Base-by-base conservation (phyloP, 108 stramenopile species). In the Cyclotella distinguenda region DNA sequence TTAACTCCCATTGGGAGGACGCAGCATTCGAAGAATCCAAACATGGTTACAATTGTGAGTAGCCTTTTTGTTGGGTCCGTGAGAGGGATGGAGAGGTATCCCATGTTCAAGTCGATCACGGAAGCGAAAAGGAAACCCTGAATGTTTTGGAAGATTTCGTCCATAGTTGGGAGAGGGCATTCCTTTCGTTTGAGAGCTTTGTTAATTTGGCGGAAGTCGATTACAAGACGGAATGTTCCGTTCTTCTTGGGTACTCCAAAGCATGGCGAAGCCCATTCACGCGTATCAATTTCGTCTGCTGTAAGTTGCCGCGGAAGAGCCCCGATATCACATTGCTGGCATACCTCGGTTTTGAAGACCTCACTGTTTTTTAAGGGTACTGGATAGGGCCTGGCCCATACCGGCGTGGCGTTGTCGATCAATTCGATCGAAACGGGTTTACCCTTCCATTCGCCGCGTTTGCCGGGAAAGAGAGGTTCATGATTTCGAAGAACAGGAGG, bases 241-340 rank as follows among this genome's bases (percentile, higher is more conserved):
- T 63, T 63, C 44, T 63, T 63, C 22, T 63, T 63, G 0, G 61
- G 61, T 19, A 48, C 19, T 11, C 61, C 61, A 33, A 63, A 63
- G 0, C 38, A 35, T 34, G 61, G 61, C 21, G 31, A 48, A 28
- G 61, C 61, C 61, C 61, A 63, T 32, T 48, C 33, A 12, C 47
- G 4, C 16, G 12, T 30, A 19, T 46, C 48, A 19, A 49, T 31
- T 21, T 64, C 48, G 35, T 59, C 49, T 0, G 62, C 45, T 1
- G 48, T 34, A 11, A 64, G 30, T 39, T 45, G 31, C 3, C 62
- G 30, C n/a, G n/a, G n/a, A 18, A 64, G n/a, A 1, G 48, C 16
- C 3, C 48, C 48, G 21, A 64, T 64, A 1, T 3, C 7, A 18
- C 62, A 64, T 36, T 64, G 62, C 2, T 23, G 32, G 6, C 8